Evolutionary conservation across 108 stramenopile species (phyloP).

Genomic region (Cyclostephanos tholiformis): DNA sequence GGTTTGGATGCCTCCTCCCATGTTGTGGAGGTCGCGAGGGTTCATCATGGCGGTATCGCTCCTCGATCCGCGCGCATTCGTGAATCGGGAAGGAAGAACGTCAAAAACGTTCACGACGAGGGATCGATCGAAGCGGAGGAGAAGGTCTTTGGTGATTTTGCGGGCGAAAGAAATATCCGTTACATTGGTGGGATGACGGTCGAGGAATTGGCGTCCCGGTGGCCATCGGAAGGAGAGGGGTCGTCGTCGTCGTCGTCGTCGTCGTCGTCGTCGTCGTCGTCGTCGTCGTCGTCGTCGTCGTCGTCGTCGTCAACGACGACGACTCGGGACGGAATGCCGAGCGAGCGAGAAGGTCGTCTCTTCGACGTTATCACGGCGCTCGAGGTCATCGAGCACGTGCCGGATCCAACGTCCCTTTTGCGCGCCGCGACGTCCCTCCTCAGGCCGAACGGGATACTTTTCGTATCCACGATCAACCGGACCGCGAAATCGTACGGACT

Average conservation of each 20-base stretch:
- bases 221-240: constrained; percentile 16
- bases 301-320: no score
- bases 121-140: constrained; percentile 20
- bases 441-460: constrained; percentile 82
- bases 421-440: constrained; percentile 60
- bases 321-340: background rate
- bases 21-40: constrained; percentile 64
- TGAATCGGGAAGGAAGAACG: background rate
- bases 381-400: constrained; percentile 94
- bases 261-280: background rate
- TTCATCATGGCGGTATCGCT: constrained; percentile 20
- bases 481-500: constrained; percentile 80
- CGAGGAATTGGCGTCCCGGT: constrained; percentile 65
- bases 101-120: background rate
- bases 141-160: no score
- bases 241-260: no score
- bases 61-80: no score
- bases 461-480: constrained; percentile 93
- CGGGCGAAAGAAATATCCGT: constrained; percentile 36
- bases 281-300: background rate
- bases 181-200: constrained; percentile 69
- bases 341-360: background rate
- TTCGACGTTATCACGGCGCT: constrained; percentile 87
- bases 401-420: constrained; percentile 70
- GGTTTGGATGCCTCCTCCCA: constrained; percentile 80